Percentiles rank a stretch among this genome's conserved stretches.
Conservation (phyloP, 2,329 filamentous ascomycete genomes). For the Trichoderma cornu-damae region DNA sequence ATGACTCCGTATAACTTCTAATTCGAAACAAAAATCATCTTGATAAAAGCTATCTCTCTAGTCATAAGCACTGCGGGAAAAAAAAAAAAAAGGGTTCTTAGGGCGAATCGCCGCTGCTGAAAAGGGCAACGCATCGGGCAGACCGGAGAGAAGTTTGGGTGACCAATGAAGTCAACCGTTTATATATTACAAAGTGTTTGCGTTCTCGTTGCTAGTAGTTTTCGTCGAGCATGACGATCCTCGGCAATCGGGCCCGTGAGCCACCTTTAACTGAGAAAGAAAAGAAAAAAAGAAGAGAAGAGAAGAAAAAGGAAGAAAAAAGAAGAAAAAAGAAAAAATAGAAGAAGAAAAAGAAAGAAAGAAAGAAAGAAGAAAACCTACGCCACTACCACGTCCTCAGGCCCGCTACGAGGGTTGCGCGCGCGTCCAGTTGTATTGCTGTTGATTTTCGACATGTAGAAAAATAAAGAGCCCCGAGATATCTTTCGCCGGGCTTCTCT, state of each 20-base stretch:
- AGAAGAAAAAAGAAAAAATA: no score
- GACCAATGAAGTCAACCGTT: neutral
- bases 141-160: neutral
- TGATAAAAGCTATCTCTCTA: neutral
- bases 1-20: no score
- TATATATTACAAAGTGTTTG: neutral
- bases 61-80: no score
- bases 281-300: no score
- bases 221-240: slow-evolving; percentile 8
- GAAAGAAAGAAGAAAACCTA: neutral
- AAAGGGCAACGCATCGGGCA: neutral
- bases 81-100: neutral
- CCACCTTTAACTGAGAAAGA: neutral
- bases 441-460: neutral
- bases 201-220: neutral
- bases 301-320: no score
- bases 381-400: no score
- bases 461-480: neutral
- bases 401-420: no score
- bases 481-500: neutral
- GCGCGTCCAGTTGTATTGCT: neutral
- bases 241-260: neutral
- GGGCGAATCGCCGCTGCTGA: neutral
- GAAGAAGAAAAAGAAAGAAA: neutral
- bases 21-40: no score